phyloP scores from a whole-genome alignment of 2,329 filamentous ascomycete species.

The Pseudogymnoascus sp. region DNA sequence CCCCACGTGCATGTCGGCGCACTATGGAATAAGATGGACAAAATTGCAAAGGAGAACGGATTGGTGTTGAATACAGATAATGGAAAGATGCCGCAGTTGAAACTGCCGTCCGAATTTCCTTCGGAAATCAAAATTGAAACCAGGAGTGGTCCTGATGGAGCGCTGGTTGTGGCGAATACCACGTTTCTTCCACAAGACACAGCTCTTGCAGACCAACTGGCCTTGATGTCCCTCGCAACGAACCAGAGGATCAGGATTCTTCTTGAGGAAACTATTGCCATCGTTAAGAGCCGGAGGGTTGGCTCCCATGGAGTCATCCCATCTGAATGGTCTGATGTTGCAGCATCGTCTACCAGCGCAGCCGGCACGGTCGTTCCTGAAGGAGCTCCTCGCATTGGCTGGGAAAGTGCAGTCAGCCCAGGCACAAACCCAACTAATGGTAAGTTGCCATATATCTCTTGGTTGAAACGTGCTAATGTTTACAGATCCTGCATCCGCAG shows the following conservation, averaged over 20 bases:
- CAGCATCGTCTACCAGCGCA: conserved; percentile 38
- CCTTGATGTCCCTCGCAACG: conserved; percentile 71
- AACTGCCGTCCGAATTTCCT: conserved; percentile 22
- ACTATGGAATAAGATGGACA: conserved; percentile 39
- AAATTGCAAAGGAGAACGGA: conserved; percentile 49
- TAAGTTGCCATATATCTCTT: conserved; percentile 32
- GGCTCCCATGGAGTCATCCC: conserved; percentile 75
- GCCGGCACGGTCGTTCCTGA: conserved; percentile 24
- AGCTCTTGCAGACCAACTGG: conserved; percentile 71
- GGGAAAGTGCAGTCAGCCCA: conserved; percentile 44
- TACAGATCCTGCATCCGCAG: conserved; percentile 24
- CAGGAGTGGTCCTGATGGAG: conserved; percentile 53
- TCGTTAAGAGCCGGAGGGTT: conserved; percentile 63
- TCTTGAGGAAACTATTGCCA: conserved; percentile 64
- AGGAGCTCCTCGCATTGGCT: conserved; percentile 24
- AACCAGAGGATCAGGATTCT: conserved; percentile 70
- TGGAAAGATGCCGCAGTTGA: conserved; percentile 37
- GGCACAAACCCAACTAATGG: conserved; percentile 50
- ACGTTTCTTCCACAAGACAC: conserved; percentile 68
- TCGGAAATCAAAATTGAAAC: conserved; percentile 40
- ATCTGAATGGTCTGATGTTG: conserved; percentile 65
- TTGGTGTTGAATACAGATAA: conserved; percentile 50
- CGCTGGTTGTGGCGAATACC: conserved; percentile 53
- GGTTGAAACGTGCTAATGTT: conserved; percentile 28
- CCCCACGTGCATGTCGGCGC: conserved; percentile 35